Base-by-base conservation (phyloP, 495 filamentous ascomycete species). In the Aspergillus cavernicola region DNA sequence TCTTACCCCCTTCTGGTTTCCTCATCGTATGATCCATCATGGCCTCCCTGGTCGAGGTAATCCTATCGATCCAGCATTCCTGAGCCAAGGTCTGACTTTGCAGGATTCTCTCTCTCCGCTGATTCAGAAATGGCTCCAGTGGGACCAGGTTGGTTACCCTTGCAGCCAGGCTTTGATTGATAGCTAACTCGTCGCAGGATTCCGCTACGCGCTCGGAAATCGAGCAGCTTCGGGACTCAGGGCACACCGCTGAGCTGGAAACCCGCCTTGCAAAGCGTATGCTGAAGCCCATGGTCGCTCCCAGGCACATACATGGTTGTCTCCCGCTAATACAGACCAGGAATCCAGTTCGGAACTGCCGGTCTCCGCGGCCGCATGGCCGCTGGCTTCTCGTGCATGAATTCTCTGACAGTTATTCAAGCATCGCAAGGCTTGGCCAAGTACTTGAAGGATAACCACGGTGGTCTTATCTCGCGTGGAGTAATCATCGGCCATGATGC, bases 301-400 rank as follows among this genome's bases (percentile, higher is more conserved):
- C 20, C 26, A 51, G 18, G 20, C n/a, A 13, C 23, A 23, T 26
- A 19, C 26, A 2, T 18, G 6, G 6, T 23, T 16, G 23, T 12
- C 41, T 15, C 39, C 22, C 46, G 42, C 44, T 37, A 33, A 42
- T 11, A 50, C 11, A 26, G 18, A 24, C 26, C 50, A 82, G 79
- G 81, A 39, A 83, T 88, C 58, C 72, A 81, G 47, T 88, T 88
- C 54, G 86, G 86, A 19, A 88, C 86, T 10, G 85, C 86, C 42
- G 85, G 85, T 57, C 73, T 89, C 1, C 78, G 86, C 13, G 84
- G 81, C 39, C 77, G 74, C 31, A 89, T 89, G 86, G 73, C 83
- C 52, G 85, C 85, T 28, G 86, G 86, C 0, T 88, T 87, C 65
- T 72, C 83, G 0, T 81, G 80, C 53, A 84, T 89, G 77, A 89